Conservation (phyloP, 495 filamentous ascomycete species). For the Cudoniella acicularis region DNA sequence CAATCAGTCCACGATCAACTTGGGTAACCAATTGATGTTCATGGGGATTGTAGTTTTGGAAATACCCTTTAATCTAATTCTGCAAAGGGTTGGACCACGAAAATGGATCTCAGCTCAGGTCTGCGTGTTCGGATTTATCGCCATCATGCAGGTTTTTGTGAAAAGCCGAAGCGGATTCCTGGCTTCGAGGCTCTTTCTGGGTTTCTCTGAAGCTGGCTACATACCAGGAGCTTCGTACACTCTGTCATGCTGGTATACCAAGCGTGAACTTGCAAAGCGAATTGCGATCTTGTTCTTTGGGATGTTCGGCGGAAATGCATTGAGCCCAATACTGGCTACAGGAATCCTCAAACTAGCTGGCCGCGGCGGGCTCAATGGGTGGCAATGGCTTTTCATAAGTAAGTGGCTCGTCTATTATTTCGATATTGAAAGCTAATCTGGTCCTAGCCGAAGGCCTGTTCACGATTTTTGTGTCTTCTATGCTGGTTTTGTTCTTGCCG, state of each 20-base stretch:
- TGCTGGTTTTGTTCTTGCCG: slow-evolving; percentile 43
- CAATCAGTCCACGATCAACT: slow-evolving; percentile 4
- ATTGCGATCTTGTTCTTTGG: slow-evolving; percentile 78
- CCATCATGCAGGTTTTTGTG: slow-evolving; percentile 73
- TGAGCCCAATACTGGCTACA: slow-evolving; percentile 39
- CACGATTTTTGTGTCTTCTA: slow-evolving; percentile 41
- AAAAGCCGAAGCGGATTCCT: slow-evolving; percentile 72
- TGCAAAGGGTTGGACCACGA: slow-evolving; percentile 52
- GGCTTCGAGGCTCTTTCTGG: slow-evolving; percentile 78
- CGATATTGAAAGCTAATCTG: slow-evolving; percentile 1
- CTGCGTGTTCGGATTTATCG: slow-evolving; percentile 74
- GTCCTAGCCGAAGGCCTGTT: slow-evolving; percentile 45
- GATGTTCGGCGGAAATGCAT: slow-evolving; percentile 54
- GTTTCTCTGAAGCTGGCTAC: slow-evolving; percentile 82
- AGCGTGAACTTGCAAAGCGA: slow-evolving; percentile 77
- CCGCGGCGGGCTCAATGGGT: slow-evolving; percentile 39
- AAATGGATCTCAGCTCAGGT: slow-evolving; percentile 73
- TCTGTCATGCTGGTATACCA: slow-evolving; percentile 57
- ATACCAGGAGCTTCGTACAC: slow-evolving; percentile 81
- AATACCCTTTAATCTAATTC: slow-evolving; percentile 82
- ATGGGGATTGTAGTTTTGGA: slow-evolving; percentile 58
- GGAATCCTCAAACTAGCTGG: slow-evolving; percentile 44
- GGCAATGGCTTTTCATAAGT: slow-evolving; percentile 55
- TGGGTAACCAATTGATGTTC: slow-evolving; percentile 17
- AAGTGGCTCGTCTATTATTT: slow-evolving; percentile 8